Base-by-base conservation (phyloP, 345 rosid genomes). In the Jatropha curcas region DNA sequence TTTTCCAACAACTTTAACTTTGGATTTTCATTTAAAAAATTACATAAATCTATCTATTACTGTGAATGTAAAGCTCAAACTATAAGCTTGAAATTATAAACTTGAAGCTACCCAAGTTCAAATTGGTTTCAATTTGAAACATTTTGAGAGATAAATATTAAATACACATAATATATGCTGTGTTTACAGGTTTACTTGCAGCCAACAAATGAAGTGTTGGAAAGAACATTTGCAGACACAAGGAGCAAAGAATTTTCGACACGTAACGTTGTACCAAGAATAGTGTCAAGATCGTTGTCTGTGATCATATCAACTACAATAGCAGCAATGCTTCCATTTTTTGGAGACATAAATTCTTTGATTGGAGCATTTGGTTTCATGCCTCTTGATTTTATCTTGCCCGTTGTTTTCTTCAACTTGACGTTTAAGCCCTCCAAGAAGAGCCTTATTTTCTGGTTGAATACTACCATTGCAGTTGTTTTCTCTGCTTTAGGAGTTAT, bases 261-360 rank as follows among this genome's bases (percentile, higher is more conserved):
- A 30, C 86, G 97, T 3, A 94, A 94, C 53, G 85, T 82, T 4
- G 61, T 88, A 31, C 98, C 96, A 7, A 79, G 97, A 55, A 2
- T 87, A 28, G 61, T 77, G 16, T 81, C 82, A 0, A 82, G 97
- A 64, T 90, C 98, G 0, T 25, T 87, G 31, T 89, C 97, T 0
- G 85, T 94, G 13, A 56, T 84, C 24, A 72, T 78, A 39, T 82
- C 97, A 20, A 85, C 90, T 37, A 66, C 79, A 1, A 27, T 92
- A 8, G 90, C 96, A 25, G 90, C 95, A 25, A 89, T 92, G 96
- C 88, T 90, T 64, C 97, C 97, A 8, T 94, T 94, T 75, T 90
- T 94, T 1, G 95, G 95, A 46, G 97, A 92, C 76, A 69, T 90
- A 59, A 88, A 82, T 75, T 60, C 97, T 0, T 62, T 90, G 59